Conservation (phyloP, 2,329 filamentous ascomycete species). For the Hypoxylon sp. region DNA sequence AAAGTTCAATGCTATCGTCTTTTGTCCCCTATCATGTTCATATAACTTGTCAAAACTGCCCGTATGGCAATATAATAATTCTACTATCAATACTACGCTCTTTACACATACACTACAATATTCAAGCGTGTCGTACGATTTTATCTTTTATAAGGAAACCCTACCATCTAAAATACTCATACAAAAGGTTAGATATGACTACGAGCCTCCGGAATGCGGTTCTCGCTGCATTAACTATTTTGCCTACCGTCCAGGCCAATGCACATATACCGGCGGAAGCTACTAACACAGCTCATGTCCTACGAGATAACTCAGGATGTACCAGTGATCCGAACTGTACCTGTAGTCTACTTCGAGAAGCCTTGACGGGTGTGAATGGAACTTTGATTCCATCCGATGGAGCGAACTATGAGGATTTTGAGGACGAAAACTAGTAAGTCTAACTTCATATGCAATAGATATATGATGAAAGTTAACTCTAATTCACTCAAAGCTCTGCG, state of each 20-base stretch:
- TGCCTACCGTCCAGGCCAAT: slow-evolving; percentile 16
- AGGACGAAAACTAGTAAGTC: slow-evolving; percentile 36
- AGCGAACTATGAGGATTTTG: slow-evolving; percentile 23
- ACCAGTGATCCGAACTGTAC: slow-evolving; percentile 19
- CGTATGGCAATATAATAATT: slow-evolving; percentile 1
- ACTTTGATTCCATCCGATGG: slow-evolving; percentile 31
- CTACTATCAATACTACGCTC: no score
- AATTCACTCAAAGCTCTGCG: slow-evolving; percentile 24
- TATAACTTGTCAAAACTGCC: slow-evolving; percentile 16
- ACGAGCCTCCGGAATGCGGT: slow-evolving; percentile 24
- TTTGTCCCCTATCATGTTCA: slow-evolving; percentile 7
- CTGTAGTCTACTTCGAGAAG: slow-evolving; percentile 22
- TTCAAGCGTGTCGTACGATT: no score
- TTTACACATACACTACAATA: no score
- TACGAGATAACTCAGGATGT: slow-evolving; percentile 13
- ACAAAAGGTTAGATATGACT: slow-evolving; percentile 23
- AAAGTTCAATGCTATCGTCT: slow-evolving; percentile 8
- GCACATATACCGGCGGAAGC: slow-evolving; percentile 3
- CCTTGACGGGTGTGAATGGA: slow-evolving; percentile 20
- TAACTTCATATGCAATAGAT: not conserved
- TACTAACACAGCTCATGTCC: slow-evolving; percentile 3
- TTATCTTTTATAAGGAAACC: no score
- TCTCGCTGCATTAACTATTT: slow-evolving; percentile 16
- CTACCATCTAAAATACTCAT: not conserved
- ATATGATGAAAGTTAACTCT: slow-evolving; percentile 6